phyloP scores from a whole-genome alignment of 352 stramenopile genomes.

The Thalassiosira mediterranea region DNA sequence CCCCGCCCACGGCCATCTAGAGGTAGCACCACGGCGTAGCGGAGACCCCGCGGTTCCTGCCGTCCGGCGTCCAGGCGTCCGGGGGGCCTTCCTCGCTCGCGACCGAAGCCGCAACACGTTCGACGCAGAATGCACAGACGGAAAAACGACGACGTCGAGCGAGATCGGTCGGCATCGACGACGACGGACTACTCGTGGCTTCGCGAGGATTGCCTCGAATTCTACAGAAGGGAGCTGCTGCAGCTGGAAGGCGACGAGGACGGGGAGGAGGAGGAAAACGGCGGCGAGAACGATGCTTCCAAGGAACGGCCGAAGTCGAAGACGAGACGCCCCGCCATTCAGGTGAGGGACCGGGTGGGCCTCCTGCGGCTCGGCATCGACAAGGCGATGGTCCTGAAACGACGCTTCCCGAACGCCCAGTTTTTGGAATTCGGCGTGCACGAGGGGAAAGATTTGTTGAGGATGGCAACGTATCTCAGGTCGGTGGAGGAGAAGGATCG shows the following conservation, averaged over 20 bases:
- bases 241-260: too few relatives aligned
- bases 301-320: background rate
- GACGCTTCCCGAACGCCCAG: conserved; percentile 15
- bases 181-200: conserved; percentile 1
- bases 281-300: background rate
- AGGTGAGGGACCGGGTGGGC: background rate
- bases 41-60: too few relatives aligned
- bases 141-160: too few relatives aligned
- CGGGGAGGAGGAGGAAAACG: too few relatives aligned
- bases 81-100: too few relatives aligned
- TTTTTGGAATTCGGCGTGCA: conserved; percentile 48
- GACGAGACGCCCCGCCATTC: background rate
- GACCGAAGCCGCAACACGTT: too few relatives aligned
- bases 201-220: conserved; percentile 1
- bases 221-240: conserved; percentile 2
- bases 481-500: conserved; percentile 3
- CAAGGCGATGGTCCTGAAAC: background rate
- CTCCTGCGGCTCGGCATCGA: background rate
- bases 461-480: conserved; percentile 22
- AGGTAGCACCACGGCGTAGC: too few relatives aligned
- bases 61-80: too few relatives aligned
- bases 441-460: conserved; percentile 35
- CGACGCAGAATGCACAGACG: too few relatives aligned
- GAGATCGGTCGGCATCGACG: background rate
- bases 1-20: too few relatives aligned